These are phyloP conservation scores for Metrosideros polymorpha DNA, from an alignment of 441 rosid genomes.

Conservation along the genomic window DNA sequence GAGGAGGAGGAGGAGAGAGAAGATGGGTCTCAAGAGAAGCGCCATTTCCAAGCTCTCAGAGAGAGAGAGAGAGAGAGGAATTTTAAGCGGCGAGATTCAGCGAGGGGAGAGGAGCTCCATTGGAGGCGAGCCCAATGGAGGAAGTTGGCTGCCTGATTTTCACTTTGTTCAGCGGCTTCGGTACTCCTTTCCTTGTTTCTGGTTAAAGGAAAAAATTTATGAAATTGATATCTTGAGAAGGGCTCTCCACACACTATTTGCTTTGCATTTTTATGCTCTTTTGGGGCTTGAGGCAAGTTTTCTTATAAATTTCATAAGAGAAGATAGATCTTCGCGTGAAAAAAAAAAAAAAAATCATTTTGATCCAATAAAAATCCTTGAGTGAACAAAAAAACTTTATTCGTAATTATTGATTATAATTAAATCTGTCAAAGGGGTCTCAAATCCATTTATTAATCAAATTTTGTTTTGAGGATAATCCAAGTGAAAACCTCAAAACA, in stretches of 20 bases:
- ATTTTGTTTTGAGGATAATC: too few species aligned
- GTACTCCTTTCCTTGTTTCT: background rate
- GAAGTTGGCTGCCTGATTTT: background rate
- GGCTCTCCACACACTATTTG: background rate
- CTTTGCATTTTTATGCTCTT: background rate
- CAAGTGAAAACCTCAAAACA: too few species aligned
- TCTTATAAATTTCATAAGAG: too few species aligned
- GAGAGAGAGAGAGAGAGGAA: background rate
- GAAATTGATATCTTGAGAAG: too few species aligned
- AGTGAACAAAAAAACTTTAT: too few species aligned
- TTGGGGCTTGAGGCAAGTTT: background rate
- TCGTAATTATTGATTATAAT: too few species aligned
- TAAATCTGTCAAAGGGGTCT: too few species aligned
- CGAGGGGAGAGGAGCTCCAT: background rate
- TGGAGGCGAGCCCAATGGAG: background rate
- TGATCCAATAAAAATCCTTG: too few species aligned
- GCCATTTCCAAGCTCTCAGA: conserved; percentile 11
- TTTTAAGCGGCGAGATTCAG: background rate
- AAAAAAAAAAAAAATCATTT: too few species aligned
- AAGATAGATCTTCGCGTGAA: too few species aligned
- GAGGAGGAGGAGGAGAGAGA: conserved; percentile 4
- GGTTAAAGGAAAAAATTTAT: too few species aligned
- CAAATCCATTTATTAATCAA: background rate
- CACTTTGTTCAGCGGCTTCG: background rate
- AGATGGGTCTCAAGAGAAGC: conserved; percentile 1